Evolutionary conservation across 169 alveolate genomes (phyloP).

Genomic region (Amoebophrya sp.): DNA sequence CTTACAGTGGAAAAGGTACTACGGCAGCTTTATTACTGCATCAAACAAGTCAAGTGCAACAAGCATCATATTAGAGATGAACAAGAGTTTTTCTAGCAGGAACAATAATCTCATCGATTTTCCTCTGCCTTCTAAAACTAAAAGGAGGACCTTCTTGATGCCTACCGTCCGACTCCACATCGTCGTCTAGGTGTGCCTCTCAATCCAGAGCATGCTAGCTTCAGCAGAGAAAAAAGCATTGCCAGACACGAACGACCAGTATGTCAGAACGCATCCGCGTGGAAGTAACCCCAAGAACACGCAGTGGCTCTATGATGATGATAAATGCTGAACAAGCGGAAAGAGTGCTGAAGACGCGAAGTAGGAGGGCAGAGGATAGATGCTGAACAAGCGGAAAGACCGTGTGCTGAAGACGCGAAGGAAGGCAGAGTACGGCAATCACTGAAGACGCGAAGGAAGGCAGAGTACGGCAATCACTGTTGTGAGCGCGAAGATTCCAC

Average conservation of each 20-base stretch:
- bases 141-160: no score
- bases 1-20: slow-evolving; percentile 45
- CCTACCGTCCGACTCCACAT: background rate
- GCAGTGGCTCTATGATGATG: slow-evolving; percentile 9
- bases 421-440: no score
- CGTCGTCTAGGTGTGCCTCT: background rate
- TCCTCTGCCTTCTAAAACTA: background rate
- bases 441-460: no score
- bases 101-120: background rate
- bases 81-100: background rate
- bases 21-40: background rate
- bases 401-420: no score
- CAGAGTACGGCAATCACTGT: no score
- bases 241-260: background rate
- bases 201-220: slow-evolving; percentile 12
- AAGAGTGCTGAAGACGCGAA: no score
- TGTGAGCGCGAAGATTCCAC: no score
- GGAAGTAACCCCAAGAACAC: background rate
- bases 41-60: background rate
- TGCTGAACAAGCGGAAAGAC: no score
- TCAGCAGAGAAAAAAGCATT: background rate
- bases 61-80: background rate
- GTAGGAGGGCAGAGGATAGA: no score
- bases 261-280: background rate
- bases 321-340: no score